Evolutionary conservation across 805 yeast genomes (phyloP), one percentile per base, ranked within the genome.

Genomic region (Ogataea minuta): DNA sequence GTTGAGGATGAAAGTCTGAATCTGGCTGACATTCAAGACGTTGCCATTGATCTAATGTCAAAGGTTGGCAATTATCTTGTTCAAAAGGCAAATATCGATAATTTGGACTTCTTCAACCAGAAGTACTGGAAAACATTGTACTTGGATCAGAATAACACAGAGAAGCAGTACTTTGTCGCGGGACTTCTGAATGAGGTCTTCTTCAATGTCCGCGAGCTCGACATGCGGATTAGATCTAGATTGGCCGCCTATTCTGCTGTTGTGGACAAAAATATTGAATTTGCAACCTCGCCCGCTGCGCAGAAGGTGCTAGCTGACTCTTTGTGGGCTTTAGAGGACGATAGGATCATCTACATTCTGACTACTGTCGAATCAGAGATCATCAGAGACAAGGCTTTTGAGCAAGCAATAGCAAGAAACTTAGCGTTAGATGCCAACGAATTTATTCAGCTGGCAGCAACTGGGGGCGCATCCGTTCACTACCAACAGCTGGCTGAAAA

Each of bases 11-110:
- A 48, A 1, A n/a, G 34, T 0, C 31, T 63, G 3, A 20, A 41
- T 1, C 43, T 62, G 2, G 30, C 40, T 3, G 45, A 55, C 2
- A 33, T 59, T 2, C 61, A 62, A 29, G 45, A 46, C 2, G 44
- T 60, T 3, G 36, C 73, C 2, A 53, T 71, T 21, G 63, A 57
- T 3, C 44, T 76, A 2, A 41, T 73, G n/a, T 62, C 74, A 1
- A 70, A 69, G 36, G 45, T 73, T 36, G 79, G 80, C 0, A 68
- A 70, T 36, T 74, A 65, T 45, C 31, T 56, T 7, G 32, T 54
- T 10, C 63, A 61, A 21, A 54, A 36, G 20, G 28, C 37, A 7
- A 23, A 34, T 1, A 19, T 28, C n/a, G 33, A 44, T 15, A 32
- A 34, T 16, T 28, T 54, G 13, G 25, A 41, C n/a, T 23, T 59